Base-by-base conservation (phyloP, 2,329 filamentous ascomycete species). In the Aspergillus sp. region DNA sequence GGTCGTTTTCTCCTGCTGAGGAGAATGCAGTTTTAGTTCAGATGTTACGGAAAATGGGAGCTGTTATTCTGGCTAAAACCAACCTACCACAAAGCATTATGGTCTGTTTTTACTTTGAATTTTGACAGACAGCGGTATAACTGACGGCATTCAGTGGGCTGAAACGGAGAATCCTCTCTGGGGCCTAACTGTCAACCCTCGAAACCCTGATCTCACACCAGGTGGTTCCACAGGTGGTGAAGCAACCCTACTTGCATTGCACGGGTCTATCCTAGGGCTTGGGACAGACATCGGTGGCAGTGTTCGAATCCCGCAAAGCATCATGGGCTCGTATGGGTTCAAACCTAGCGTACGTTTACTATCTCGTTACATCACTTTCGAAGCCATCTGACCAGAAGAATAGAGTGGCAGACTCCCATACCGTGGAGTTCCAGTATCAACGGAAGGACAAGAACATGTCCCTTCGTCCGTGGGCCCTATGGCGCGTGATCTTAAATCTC, bases 401-500 rank as follows among this genome's bases (percentile, higher is more conserved):
- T 33, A 86, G 83, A 86, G 81, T 61, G 76, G 77, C 2, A 78
- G 85, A 6, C 66, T 87, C 0, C 84, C 86, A 0, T 88, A 87
- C 51, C 66, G 77, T 12, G 84, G 84, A 0, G 82, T 85, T 0
- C 77, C 83, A 0, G 85, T 87, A 0, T 86, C 84, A 0, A 87
- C 82, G 0, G 84, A 87, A 41, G 84, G 86, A 35, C 85, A 88
- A 64, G 83, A 87, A 56, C 84, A 88, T 68, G 82, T 88, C 0
- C 85, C 85, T 1, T 88, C 85, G 0, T 79, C 84, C 0, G 73
- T 87, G n/a, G 85, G 86, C 0, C 86, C 86, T 1, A 78, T 89
- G 73, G 75, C 82, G 6, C 76, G 84, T 6, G 78, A 76, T 57
- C 66, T 86, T 4, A 67, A 74, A 3, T 83, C 84, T 0, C 70